Evolutionary conservation across 2,329 filamentous ascomycete genomes (phyloP), one percentile per base, ranked within the genome.

Genomic region (Waltergamsia citrina): DNA sequence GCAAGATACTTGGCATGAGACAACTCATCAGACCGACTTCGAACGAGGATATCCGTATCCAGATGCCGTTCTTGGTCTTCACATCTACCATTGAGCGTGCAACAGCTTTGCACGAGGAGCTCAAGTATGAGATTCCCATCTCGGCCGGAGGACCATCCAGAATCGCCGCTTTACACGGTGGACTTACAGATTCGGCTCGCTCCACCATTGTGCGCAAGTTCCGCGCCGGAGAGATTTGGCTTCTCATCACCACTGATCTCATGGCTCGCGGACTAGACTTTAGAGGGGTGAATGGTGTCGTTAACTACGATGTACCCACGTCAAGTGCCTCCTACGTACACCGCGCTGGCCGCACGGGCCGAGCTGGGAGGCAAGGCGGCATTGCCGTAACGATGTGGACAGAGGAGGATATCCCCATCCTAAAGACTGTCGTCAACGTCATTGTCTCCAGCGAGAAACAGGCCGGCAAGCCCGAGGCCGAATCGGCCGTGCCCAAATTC

Each of bases 301-400:
- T 98, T 33, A 98, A 96, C 60, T 98, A 95, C 60, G 92, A 98
- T 55, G 86, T 95, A 7, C 92, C 92, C 0, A 85, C 81, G n/a
- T 88, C 84, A 0, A 82, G 83, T 5, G 90, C 88, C 1, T 78
- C 78, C 2, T 98, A 98, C 52, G 83, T 98, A 6, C 92, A 98
- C 59, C 84, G 92, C 9, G 87, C 92, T 0, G 92, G 92, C 1
- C 75, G 92, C 30, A 96, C 92, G 0, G 92, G 90, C 0, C 74
- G 92, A 16, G 92, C 88, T 0, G 92, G 92, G 0, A 74, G 88
- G 17, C 77, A 84, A 48, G 88, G 88, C 15, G 92, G 92, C 31
- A 74, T 94, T 4, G 88, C 87, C 0, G 81, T 98, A 2, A 98
- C 92, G 0, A 81, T 94, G 38, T 98, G 94, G 58, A 96, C 90